These are phyloP conservation scores for Volvariella surrecta DNA, from an alignment of 1,284 basidiomycete genomes.

Conservation along the genomic window DNA sequence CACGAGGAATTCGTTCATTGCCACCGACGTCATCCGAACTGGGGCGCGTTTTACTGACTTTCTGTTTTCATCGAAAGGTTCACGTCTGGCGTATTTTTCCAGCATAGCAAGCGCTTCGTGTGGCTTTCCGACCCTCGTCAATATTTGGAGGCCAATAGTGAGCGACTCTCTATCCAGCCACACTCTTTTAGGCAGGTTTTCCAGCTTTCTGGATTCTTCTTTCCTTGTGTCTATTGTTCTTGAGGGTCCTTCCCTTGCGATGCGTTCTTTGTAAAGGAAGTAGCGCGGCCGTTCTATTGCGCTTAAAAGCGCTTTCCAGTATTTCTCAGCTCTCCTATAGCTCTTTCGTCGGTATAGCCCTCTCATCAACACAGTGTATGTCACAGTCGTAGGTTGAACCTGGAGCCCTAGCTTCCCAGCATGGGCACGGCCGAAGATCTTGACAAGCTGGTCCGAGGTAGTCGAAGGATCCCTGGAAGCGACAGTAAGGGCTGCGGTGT, in stretches of 20 bases:
- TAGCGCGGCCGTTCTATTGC: slow-evolving; percentile 15
- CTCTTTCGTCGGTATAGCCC: slow-evolving; percentile 37
- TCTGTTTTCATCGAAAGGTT: slow-evolving; percentile 6
- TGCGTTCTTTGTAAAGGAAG: no score
- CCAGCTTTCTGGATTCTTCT: no score
- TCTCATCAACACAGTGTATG: slow-evolving; percentile 42
- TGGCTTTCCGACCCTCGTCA: slow-evolving; percentile 34
- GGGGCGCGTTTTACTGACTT: no score
- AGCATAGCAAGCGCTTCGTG: slow-evolving; percentile 43
- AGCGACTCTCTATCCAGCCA: slow-evolving; percentile 40
- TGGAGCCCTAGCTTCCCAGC: slow-evolving; percentile 3
- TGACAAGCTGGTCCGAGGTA: slow-evolving; percentile 25
- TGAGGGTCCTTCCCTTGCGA: no score
- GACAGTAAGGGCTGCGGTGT: slow-evolving; percentile 25
- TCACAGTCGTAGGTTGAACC: slow-evolving; percentile 30
- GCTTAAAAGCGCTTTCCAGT: slow-evolving; percentile 36
- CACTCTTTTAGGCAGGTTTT: slow-evolving; percentile 8
- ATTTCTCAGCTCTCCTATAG: slow-evolving; percentile 26
- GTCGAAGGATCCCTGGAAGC: slow-evolving; percentile 21
- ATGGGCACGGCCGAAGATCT: slow-evolving; percentile 23
- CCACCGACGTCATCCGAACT: slow-evolving; percentile 13
- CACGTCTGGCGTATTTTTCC: slow-evolving; percentile 20
- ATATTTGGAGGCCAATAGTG: slow-evolving; percentile 39
- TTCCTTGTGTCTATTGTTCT: no score
- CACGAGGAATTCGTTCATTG: slow-evolving; percentile 48